Evolutionary conservation across 306 rosid species (phyloP).

Genomic region (Pyrus bretschneideri): DNA sequence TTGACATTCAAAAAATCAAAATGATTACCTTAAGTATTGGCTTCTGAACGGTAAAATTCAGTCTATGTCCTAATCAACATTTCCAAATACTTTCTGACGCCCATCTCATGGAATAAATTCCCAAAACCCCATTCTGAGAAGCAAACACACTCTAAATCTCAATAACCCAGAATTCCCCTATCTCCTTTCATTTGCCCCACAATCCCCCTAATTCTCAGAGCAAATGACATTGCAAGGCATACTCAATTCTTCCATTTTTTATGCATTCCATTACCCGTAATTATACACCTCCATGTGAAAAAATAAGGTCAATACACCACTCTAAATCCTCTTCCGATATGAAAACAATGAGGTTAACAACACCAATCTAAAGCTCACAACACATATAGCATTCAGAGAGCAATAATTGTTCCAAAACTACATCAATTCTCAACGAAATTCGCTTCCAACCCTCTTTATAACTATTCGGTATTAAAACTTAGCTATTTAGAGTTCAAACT

Average conservation of each 20-base stretch:
- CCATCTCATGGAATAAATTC: background rate
- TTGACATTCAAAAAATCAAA: background rate
- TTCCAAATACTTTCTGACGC: background rate
- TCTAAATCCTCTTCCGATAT: no score
- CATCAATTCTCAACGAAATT: background rate
- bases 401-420: background rate
- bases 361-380: background rate
- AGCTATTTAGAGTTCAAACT: background rate
- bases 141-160: background rate
- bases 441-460: background rate
- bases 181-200: background rate
- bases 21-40: background rate
- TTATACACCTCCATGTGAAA: background rate
- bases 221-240: background rate
- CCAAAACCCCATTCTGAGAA: background rate
- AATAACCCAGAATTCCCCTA: background rate
- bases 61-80: background rate
- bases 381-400: background rate
- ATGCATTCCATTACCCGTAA: background rate
- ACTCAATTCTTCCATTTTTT: background rate
- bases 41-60: no score
- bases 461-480: background rate
- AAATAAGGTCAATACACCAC: background rate
- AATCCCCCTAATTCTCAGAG: background rate
- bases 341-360: background rate